phyloP scores from a whole-genome alignment of 352 stramenopile genomes.

The Phytophthora sansomeana region DNA sequence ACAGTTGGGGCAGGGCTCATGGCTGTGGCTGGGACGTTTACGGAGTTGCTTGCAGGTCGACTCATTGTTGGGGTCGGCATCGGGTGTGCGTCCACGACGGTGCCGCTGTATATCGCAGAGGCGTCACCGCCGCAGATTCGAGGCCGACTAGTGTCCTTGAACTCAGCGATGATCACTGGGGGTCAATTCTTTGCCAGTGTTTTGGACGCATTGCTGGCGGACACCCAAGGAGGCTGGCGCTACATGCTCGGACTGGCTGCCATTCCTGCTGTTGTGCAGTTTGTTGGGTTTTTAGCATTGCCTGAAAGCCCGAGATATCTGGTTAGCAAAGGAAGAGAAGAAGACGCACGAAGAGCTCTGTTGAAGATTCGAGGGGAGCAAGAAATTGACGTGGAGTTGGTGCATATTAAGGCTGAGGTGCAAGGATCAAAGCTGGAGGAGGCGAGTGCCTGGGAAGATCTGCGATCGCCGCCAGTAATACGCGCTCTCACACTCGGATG shows the following conservation, averaged over 20 bases:
- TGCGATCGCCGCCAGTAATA: slow-evolving; percentile 41
- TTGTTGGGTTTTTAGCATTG: slow-evolving; percentile 70
- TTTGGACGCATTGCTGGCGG: slow-evolving; percentile 62
- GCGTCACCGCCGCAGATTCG: slow-evolving; percentile 70
- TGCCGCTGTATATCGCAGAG: slow-evolving; percentile 85
- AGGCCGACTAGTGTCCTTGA: slow-evolving; percentile 76
- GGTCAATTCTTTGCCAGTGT: slow-evolving; percentile 84
- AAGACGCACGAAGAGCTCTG: slow-evolving; percentile 54
- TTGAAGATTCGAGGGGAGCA: slow-evolving; percentile 61
- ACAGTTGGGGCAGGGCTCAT: slow-evolving; percentile 67
- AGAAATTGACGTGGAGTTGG: slow-evolving; percentile 64
- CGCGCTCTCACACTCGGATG: slow-evolving; percentile 57
- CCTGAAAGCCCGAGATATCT: slow-evolving; percentile 77
- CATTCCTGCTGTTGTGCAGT: slow-evolving; percentile 70
- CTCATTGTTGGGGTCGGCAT: slow-evolving; percentile 74
- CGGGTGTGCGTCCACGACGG: slow-evolving; percentile 77
- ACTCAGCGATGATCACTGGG: slow-evolving; percentile 76
- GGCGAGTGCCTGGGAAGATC: slow-evolving; percentile 46
- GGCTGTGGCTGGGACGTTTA: slow-evolving; percentile 57
- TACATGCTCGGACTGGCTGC: slow-evolving; percentile 84
- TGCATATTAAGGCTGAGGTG: slow-evolving; percentile 65
- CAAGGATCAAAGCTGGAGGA: slow-evolving; percentile 28
- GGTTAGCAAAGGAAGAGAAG: slow-evolving; percentile 49
- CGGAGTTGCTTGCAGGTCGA: slow-evolving; percentile 60
- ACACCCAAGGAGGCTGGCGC: slow-evolving; percentile 67